phyloP scores from a whole-genome alignment of 129 eudicot genomes.

The Helianthus annuus region HanXRQr2.0-SUNRISE NC_035440.2:150424647-150425146 shows the following conservation, averaged over 20 bases:
- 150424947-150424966: slow-evolving; percentile 53
- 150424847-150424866: background rate
- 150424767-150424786: no score
- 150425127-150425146: slow-evolving; percentile 13
- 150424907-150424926: slow-evolving; percentile 98
- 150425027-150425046: slow-evolving; percentile 65
- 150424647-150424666: no score
- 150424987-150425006: slow-evolving; percentile 5
- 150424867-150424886: background rate
- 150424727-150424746: no score
- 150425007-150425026: slow-evolving; percentile 56
- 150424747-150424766: no score
- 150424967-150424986: slow-evolving; percentile 41
- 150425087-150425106: background rate
- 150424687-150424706: no score
- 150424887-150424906: slow-evolving; percentile 49
- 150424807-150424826: no score
- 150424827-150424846: no score
- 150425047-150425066: slow-evolving; percentile 37
- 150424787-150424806: no score
- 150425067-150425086: slow-evolving; percentile 33
- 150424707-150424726: no score
- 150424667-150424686: no score
- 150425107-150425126: background rate
- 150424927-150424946: slow-evolving; percentile 67